Evolutionary conservation across 306 rosid genomes (phyloP).

Genomic region (Glycine latifolia): DNA sequence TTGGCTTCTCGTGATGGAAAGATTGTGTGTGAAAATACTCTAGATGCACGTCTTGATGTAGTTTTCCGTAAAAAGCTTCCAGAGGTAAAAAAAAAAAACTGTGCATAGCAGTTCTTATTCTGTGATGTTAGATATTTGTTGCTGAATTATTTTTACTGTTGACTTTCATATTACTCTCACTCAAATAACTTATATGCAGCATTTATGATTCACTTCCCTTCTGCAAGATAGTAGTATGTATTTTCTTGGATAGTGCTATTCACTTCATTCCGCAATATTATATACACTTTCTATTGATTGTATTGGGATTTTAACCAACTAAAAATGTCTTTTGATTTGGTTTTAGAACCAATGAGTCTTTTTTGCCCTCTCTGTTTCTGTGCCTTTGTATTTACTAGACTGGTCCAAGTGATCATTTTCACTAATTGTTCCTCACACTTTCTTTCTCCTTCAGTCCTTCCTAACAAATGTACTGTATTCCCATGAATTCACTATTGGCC

Average conservation of each 20-base stretch:
- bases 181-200: neutral
- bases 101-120: neutral
- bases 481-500: constrained; percentile 4
- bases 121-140: constrained; percentile 28
- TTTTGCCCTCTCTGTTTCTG: neutral
- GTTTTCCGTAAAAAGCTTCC: constrained; percentile 95
- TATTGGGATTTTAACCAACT: neutral
- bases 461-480: neutral
- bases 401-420: neutral
- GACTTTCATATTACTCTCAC: neutral
- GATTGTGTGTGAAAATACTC: constrained; percentile 92
- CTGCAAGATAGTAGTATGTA: neutral
- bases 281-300: neutral
- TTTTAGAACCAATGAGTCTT: neutral
- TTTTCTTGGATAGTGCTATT: neutral
- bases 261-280: neutral
- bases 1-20: constrained; percentile 98
- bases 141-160: constrained; percentile 10
- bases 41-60: constrained; percentile 96
- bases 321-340: neutral
- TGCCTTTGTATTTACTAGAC: neutral
- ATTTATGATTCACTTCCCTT: neutral
- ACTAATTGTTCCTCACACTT: constrained; percentile 3
- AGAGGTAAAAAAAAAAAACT: constrained; percentile 58
- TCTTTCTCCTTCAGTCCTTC: neutral